Evolutionary conservation across 805 yeast species (phyloP), one percentile per base, ranked within the genome.

Genomic region (Candida ipomoeae): DNA sequence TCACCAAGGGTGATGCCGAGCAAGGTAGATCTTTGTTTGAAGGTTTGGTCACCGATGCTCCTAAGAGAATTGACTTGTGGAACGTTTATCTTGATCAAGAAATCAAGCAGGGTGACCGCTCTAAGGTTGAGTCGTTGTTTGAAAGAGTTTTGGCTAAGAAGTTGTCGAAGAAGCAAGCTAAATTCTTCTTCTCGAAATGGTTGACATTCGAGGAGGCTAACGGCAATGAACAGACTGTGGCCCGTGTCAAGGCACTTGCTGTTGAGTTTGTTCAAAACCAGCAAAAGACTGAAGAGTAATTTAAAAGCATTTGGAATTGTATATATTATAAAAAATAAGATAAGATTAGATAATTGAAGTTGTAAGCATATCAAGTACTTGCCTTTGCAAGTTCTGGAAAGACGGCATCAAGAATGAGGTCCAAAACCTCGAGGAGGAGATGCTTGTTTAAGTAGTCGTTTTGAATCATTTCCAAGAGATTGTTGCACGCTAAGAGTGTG

Each of bases 1-100:
- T 85, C 67, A 59, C 75, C 49, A 84, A 85, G 68, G 98, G 98
- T 58, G 96, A 90, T 56, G 73, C 89, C 7, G 99, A 92, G 69
- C 92, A 91, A 67, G 99, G 96, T 48, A 84, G 98, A 65, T 88
- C 97, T 1, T 77, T 92, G 58, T 89, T 92, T 62, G 98, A 92
- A 73, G 98, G 97, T 52, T 79, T 92, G 56, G 68, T 92, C 48
- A 81, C 92, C 21, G 94, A 91, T 64, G 92, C 87, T 44, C 94
- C 97, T 48, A 89, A 89, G 77, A 82, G 96, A 71, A 81, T 89
- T 54, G 99, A 92, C 68, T 69, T 92, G 54, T 92, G 98, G 98
- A 91, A 87, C 62, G 96, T 92, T 38, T 92, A 90, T 69, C 80
- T 92, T 56, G 99, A 92, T 67, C 96, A 89, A 67, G 98, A 92